Evolutionary conservation across 306 rosid species (phyloP), one percentile per base, ranked within the genome.

Genomic region (Casuarina cunninghamiana): DNA sequence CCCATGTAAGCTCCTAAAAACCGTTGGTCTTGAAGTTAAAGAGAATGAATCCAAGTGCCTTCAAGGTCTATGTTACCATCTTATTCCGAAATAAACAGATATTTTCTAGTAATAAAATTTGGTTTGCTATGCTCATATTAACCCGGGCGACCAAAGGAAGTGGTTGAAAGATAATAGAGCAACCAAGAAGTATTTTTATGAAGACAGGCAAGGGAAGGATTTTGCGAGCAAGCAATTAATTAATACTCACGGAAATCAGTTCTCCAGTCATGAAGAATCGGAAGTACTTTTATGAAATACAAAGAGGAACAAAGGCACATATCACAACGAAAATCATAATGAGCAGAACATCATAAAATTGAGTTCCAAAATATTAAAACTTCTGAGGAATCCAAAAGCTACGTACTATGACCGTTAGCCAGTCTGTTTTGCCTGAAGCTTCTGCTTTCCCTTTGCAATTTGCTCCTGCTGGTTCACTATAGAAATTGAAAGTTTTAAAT

Each of bases 401-500:
- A 48, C 51, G 4, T 48, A 96, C 99, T 73, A 96, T 96, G 83
- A 90, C 85, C 75, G 86, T 88, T 65, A 88, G 97, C 99, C 99
- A 96, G 80, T 96, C 97, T 53, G 96, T 91, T 85, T 80, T 88
- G 78, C 11, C 35, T 35, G 79, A 74, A 77, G 84, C 71, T 45
- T 79, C 88, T 38, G 89, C 78, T 74, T 87, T 89, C 83, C 86
- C 79, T 80, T 87, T 86, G 86, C 99, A 96, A 46, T 54, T 86
- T 51, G 79, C 87, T 72, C 91, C 97, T 41, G 74, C 87, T 53
- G 98, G 99, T 77, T 96, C 98, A 79, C 99, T 96, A 82, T 81
- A 81, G 15, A 68, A 45, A 82, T 79, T 78, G 60, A 77, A 66
- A 78, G 72, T 17, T 62, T 77, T 73, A 79, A 63, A 54, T 67